A percentile compares a stretch with the other conserved stretches of the same genome.
Conservation (phyloP, 2,329 filamentous ascomycete species). For the Apiospora arundinis region DNA sequence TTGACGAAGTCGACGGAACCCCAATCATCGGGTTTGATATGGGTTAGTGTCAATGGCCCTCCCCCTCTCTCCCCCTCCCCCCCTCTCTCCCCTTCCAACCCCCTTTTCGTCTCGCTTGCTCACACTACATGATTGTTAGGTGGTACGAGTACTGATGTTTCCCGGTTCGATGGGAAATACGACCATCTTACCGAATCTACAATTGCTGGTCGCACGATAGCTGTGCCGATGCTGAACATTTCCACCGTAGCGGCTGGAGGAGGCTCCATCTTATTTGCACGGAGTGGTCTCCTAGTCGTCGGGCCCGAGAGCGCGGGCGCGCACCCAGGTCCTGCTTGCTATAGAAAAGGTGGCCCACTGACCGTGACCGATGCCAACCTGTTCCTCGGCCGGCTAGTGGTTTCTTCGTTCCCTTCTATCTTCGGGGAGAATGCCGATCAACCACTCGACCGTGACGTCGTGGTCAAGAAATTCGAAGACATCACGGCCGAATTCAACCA, state of each 20-base stretch:
- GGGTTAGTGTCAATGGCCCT: slow-evolving; percentile 40
- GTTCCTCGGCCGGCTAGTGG: slow-evolving; percentile 63
- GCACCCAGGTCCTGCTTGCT: slow-evolving; percentile 76
- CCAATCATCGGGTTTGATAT: slow-evolving; percentile 73
- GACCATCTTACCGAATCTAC: slow-evolving; percentile 71
- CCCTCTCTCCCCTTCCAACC: background rate
- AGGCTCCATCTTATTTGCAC: slow-evolving; percentile 64
- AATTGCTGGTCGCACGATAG: slow-evolving; percentile 67
- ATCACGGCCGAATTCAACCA: slow-evolving; percentile 49
- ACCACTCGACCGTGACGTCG: slow-evolving; percentile 48
- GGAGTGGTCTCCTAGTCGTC: slow-evolving; percentile 74
- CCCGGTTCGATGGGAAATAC: slow-evolving; percentile 61
- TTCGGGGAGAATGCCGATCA: slow-evolving; percentile 73
- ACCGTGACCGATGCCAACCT: slow-evolving; percentile 77
- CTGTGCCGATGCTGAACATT: slow-evolving; percentile 78
- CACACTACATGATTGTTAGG: background rate
- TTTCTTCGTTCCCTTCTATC: slow-evolving; percentile 75
- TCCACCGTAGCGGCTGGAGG: slow-evolving; percentile 69
- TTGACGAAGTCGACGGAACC: slow-evolving; percentile 21
- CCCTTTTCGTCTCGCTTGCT: background rate
- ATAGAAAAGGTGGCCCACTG: slow-evolving; percentile 73
- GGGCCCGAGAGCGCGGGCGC: slow-evolving; percentile 61
- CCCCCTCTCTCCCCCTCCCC: background rate
- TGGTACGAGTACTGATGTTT: slow-evolving; percentile 77
- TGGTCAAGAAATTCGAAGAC: slow-evolving; percentile 46